phyloP scores from a whole-genome alignment of 495 filamentous ascomycete genomes.

The Clohesyomyces aquaticus region DNA sequence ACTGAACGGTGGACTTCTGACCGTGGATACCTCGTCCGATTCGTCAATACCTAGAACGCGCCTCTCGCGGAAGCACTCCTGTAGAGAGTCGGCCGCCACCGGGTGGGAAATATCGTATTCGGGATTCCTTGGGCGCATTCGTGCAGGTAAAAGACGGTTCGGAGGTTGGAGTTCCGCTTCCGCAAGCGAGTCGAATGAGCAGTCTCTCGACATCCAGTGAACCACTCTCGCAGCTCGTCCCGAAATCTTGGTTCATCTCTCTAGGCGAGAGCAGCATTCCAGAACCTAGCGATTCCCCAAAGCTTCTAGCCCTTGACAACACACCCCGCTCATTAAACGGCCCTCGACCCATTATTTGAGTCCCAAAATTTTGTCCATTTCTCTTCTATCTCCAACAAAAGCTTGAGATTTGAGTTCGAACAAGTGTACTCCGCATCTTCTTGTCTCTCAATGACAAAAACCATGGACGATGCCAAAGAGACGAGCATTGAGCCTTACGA shows the following conservation, averaged over 20 bases:
- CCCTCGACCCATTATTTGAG: too few species aligned
- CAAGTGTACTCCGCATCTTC: too few species aligned
- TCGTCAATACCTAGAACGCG: neutral
- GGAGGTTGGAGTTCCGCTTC: neutral
- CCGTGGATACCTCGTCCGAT: neutral
- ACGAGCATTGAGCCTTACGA: constrained; percentile 16
- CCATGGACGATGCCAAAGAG: constrained; percentile 15
- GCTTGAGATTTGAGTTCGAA: neutral
- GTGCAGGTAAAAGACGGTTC: neutral
- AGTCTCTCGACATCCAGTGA: neutral
- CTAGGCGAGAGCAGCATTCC: neutral
- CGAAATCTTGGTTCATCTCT: neutral
- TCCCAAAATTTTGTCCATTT: too few species aligned
- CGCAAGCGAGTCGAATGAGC: neutral
- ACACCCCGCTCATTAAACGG: too few species aligned
- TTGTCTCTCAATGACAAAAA: neutral
- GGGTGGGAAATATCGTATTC: neutral
- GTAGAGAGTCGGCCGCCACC: neutral
- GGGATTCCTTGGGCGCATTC: neutral
- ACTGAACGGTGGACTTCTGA: too few species aligned
- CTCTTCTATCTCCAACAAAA: neutral
- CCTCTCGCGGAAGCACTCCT: neutral
- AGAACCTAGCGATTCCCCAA: too few species aligned
- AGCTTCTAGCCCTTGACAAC: too few species aligned
- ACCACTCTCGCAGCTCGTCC: neutral